Conservation (phyloP, 345 rosid genomes). For the Rhizophora mangle region DNA sequence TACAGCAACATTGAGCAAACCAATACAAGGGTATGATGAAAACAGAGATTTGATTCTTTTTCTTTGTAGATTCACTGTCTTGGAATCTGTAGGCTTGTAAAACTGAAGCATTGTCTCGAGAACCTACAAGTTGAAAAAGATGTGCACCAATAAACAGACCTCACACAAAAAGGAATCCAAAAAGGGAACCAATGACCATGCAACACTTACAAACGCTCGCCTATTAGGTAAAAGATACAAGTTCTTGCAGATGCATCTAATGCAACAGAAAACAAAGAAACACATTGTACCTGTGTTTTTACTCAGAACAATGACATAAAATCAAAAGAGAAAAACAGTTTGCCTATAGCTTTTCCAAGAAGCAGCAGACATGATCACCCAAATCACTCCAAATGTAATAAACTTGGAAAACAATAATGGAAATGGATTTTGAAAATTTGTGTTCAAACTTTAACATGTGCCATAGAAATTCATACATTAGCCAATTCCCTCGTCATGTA, state of each 20-base stretch:
- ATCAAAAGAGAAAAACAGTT: neutral
- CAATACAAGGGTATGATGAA: conserved; percentile 52
- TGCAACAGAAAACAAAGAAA: neutral
- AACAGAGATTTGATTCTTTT: conserved; percentile 31
- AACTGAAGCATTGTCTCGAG: conserved; percentile 60
- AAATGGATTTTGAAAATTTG: neutral
- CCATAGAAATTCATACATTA: neutral
- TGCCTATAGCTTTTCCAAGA: too few species aligned
- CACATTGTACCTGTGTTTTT: neutral
- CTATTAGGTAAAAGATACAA: neutral
- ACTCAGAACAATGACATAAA: neutral
- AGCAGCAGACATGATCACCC: too few species aligned
- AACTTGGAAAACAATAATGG: too few species aligned
- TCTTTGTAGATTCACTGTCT: conserved; percentile 17
- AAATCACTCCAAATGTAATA: too few species aligned
- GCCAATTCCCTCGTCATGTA: too few species aligned
- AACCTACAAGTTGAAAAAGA: conserved; percentile 43
- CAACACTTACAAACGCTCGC: neutral
- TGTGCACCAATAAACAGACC: conserved; percentile 8
- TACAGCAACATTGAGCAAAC: conserved; percentile 80
- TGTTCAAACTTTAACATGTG: neutral
- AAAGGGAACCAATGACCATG: neutral
- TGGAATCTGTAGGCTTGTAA: conserved; percentile 38
- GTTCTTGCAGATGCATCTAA: neutral
- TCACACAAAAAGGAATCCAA: neutral